These are phyloP conservation scores for Novymonas esmeraldas DNA, from an alignment of 208 protist genomes.

Conservation along the genomic window DNA sequence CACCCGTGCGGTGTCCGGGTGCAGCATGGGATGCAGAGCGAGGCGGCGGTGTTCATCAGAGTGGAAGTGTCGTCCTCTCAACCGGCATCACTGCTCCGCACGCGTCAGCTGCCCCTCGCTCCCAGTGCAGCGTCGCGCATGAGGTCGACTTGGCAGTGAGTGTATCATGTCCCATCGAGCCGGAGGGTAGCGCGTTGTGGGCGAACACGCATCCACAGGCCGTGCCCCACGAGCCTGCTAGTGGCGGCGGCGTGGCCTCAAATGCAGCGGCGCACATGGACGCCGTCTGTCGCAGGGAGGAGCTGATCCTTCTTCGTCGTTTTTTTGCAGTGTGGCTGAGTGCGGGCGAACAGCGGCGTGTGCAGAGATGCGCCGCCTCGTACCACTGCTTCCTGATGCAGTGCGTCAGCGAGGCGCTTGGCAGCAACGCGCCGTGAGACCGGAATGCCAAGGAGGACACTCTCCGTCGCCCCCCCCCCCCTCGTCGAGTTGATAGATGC, in stretches of 20 bases:
- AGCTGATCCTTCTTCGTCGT: conserved; percentile 13
- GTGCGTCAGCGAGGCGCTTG: conserved; percentile 20
- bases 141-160: too few relatives aligned
- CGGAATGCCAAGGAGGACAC: neutral
- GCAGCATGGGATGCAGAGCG: too few relatives aligned
- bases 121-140: too few relatives aligned
- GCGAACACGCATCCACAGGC: neutral
- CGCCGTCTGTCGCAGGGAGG: neutral
- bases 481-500: neutral
- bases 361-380: conserved; percentile 22
- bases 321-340: conserved; percentile 19
- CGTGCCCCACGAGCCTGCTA: neutral
- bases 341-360: conserved; percentile 11
- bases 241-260: neutral
- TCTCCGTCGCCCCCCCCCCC: too few relatives aligned
- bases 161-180: too few relatives aligned
- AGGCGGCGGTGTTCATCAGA: too few relatives aligned
- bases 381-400: conserved; percentile 25
- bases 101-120: too few relatives aligned
- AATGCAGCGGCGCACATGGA: neutral
- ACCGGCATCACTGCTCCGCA: too few relatives aligned
- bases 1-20: too few relatives aligned
- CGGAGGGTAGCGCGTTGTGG: neutral
- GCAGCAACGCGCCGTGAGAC: neutral
- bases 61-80: too few relatives aligned